Evolutionary conservation across 163 green algal species (phyloP).

Genomic region (Chlorella variabilis): DNA sequence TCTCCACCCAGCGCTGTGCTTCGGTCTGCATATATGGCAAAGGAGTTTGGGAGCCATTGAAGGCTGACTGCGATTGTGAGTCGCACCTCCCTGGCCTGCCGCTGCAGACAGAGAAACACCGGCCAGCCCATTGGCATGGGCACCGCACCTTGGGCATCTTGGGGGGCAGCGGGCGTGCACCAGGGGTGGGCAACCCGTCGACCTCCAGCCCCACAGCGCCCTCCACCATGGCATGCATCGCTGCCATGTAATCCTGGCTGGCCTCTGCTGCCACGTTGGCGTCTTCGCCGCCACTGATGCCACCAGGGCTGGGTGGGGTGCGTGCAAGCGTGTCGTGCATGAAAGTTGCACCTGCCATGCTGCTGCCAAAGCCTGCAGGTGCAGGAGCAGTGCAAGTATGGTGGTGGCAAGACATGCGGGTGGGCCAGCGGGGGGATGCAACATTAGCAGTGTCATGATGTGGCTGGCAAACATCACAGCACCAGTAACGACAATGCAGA

Average conservation of each 20-base stretch:
- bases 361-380: slow-evolving; percentile 25
- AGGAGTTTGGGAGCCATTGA: neutral
- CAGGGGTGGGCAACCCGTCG: neutral
- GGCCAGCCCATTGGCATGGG: neutral
- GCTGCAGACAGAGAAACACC: neutral
- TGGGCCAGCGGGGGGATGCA: too few species aligned
- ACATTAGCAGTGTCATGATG: too few species aligned
- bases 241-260: slow-evolving; percentile 58
- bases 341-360: neutral
- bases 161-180: slow-evolving; percentile 6
- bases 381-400: too few species aligned
- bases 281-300: too few species aligned
- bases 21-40: slow-evolving; percentile 29
- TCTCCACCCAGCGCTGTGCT: slow-evolving; percentile 55
- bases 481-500: neutral
- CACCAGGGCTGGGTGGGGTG: neutral
- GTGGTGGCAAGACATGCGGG: neutral
- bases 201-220: slow-evolving; percentile 1
- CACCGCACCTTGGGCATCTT: slow-evolving; percentile 13
- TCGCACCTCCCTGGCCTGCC: too few species aligned
- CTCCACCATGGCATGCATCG: slow-evolving; percentile 44
- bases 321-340: neutral
- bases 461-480: too few species aligned
- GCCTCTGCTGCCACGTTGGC: neutral
- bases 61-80: neutral